Evolutionary conservation across 768 basidiomycete species (phyloP).

Genomic region (Russula sp.): DNA sequence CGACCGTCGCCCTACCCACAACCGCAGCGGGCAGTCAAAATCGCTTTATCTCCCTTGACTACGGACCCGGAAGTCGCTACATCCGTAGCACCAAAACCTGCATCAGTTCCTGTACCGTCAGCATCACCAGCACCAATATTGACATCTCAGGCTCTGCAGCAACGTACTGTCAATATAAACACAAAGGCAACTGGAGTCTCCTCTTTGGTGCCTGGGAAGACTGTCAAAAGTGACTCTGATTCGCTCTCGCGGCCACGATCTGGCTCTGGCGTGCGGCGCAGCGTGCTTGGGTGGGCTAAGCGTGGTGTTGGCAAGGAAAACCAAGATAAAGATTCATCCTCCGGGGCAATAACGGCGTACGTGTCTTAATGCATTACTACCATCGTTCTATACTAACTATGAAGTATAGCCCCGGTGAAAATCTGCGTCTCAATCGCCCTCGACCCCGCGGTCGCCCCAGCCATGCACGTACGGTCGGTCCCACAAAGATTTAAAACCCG

Average conservation of each 20-base stretch:
- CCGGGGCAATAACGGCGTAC: conserved; percentile 52
- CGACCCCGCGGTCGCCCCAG: conserved; percentile 46
- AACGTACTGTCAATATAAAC: conserved; percentile 22
- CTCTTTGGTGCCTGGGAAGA: conserved; percentile 39
- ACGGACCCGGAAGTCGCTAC: conserved; percentile 34
- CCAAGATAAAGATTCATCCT: conserved; percentile 46
- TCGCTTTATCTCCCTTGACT: conserved; percentile 46
- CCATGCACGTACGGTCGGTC: conserved; percentile 32
- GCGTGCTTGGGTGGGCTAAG: conserved; percentile 62
- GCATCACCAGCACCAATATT: conserved; percentile 40
- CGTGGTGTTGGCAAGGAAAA: conserved; percentile 51
- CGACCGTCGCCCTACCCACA: conserved; percentile 70
- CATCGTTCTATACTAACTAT: neutral
- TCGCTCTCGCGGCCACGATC: conserved; percentile 48
- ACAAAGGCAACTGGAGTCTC: conserved; percentile 35
- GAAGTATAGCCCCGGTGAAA: conserved; percentile 40
- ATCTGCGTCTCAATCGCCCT: conserved; percentile 46
- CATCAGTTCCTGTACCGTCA: conserved; percentile 33
- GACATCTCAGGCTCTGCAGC: conserved; percentile 28
- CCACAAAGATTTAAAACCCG: conserved; percentile 6
- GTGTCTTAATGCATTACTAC: conserved; percentile 36
- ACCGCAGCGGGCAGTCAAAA: conserved; percentile 45
- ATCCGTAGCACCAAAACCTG: conserved; percentile 18
- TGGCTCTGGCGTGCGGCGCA: conserved; percentile 54
- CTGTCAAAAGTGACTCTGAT: conserved; percentile 36